phyloP scores from a whole-genome alignment of 306 rosid species.

The Psophocarpus tetragonolobus region DNA sequence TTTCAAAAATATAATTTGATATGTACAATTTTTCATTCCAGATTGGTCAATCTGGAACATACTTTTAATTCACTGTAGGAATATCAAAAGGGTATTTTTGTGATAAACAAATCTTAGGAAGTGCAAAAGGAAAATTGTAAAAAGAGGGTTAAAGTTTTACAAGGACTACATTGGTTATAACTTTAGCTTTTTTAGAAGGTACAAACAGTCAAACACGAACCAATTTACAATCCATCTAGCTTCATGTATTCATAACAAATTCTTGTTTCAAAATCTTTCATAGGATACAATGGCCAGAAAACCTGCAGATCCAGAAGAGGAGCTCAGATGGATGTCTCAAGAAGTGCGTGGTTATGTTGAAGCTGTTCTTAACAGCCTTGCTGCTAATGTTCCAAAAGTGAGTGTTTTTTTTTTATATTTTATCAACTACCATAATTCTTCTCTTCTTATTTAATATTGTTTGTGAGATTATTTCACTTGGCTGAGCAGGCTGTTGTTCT shows the following conservation, averaged over 20 bases:
- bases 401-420: too few relatives aligned
- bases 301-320: constrained; percentile 72
- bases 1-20: too few relatives aligned
- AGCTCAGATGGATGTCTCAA: constrained; percentile 70
- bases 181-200: constrained; percentile 10
- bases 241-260: neutral
- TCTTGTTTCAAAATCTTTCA: constrained; percentile 19
- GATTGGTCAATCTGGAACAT: too few relatives aligned
- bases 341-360: constrained; percentile 73
- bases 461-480: constrained; percentile 37
- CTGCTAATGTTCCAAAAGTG: constrained; percentile 65
- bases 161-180: too few relatives aligned
- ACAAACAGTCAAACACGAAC: neutral
- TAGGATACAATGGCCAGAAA: constrained; percentile 63
- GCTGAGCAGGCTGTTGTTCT: constrained; percentile 61
- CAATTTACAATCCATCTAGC: constrained; percentile 4
- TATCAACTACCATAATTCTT: constrained; percentile 6
- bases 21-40: too few relatives aligned
- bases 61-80: too few relatives aligned
- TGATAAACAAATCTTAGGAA: too few relatives aligned
- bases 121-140: too few relatives aligned
- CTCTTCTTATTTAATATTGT: constrained; percentile 8
- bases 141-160: too few relatives aligned
- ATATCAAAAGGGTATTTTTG: too few relatives aligned
- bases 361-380: constrained; percentile 68